Percentiles rank a stretch among this genome's conserved stretches.
phyloP scores from a whole-genome alignment of 768 basidiomycete species.

The Tulasnella sp. region DNA sequence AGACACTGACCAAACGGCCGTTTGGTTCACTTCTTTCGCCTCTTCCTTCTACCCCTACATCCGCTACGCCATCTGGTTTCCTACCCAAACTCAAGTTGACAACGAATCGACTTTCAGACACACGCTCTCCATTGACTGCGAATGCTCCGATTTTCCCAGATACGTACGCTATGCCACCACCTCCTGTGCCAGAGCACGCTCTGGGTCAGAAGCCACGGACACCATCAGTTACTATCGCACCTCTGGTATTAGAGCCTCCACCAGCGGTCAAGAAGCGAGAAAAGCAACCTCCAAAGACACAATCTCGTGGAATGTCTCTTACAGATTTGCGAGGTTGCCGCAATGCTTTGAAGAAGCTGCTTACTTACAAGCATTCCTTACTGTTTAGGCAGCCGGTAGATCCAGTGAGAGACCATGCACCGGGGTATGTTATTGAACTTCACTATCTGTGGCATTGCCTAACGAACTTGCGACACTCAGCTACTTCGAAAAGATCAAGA shows the following conservation, averaged over 20 bases:
- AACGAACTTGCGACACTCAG: slow-evolving; percentile 38
- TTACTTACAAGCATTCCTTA: slow-evolving; percentile 53
- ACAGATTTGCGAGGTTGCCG: slow-evolving; percentile 65
- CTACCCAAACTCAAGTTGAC: slow-evolving; percentile 11
- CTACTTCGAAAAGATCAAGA: slow-evolving; percentile 80
- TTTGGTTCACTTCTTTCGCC: not conserved
- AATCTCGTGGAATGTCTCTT: slow-evolving; percentile 59
- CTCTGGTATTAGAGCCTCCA: slow-evolving; percentile 5
- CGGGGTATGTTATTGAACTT: slow-evolving; percentile 47
- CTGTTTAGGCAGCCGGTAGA: slow-evolving; percentile 87
- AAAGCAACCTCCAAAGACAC: slow-evolving; percentile 51
- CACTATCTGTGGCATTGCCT: too few relatives aligned
- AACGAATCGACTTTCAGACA: not conserved
- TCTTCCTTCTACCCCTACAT: slow-evolving; percentile 1
- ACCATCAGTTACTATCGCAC: not conserved
- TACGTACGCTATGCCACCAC: slow-evolving; percentile 8
- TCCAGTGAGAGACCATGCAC: slow-evolving; percentile 82
- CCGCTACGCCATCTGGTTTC: too few relatives aligned
- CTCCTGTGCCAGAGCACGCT: not conserved
- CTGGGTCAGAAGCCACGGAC: not conserved
- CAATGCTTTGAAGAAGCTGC: slow-evolving; percentile 68
- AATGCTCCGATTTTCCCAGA: not conserved
- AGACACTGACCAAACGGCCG: not conserved
- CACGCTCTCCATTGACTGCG: not conserved
- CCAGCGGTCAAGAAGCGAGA: slow-evolving; percentile 28